Evolutionary conservation across 164 flowering plant species (phyloP), one percentile per base, ranked within the genome.

Genomic region (Vitis vinifera): DNA sequence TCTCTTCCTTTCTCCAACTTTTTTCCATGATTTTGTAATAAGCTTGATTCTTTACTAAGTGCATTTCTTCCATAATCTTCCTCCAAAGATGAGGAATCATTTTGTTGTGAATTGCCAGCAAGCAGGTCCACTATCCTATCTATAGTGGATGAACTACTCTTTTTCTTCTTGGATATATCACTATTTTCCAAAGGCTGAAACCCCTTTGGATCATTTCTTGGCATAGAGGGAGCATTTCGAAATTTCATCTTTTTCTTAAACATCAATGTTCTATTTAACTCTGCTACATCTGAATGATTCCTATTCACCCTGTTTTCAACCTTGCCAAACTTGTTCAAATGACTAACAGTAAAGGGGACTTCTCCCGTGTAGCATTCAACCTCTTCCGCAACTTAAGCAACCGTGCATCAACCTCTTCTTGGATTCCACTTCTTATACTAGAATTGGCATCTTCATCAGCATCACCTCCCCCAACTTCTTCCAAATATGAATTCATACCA

Each of bases 401-500:
- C 15, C 87, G 61, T 37, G 65, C 69, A 72, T 77, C 83, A 31
- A 92, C 86, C 79, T 88, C 97, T 69, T 85, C 82, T 73, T 76
- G 80, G 66, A 87, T 77, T 11, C 63, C 87, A 59, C 60, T 80
- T 50, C 67, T 83, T 14, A 29, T 70, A 9, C 52, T 61, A 62
- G 77, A 53, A 66, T 19, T 63, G 19, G 50, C 70, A 17, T n/a
- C 27, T 37, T 74, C 80, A 56, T 14, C 70, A 55, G 13, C 70
- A 62, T 68, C 76, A 49, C 31, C 76, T 23, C 68, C 77, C 30
- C 57, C 76, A 67, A n/a, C 51, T 17, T 27, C 64, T 29, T 63
- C 72, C 12, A 75, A 51, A 29, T 63, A 51, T 10, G 71, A 67
- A 9, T 44, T 72, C 53, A 52, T 15, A 29, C 63, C 79, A 53